A percentile compares a stretch with the other conserved stretches of the same genome.
phyloP scores from a whole-genome alignment of 306 rosid species.

The Malus orientalis region DNA sequence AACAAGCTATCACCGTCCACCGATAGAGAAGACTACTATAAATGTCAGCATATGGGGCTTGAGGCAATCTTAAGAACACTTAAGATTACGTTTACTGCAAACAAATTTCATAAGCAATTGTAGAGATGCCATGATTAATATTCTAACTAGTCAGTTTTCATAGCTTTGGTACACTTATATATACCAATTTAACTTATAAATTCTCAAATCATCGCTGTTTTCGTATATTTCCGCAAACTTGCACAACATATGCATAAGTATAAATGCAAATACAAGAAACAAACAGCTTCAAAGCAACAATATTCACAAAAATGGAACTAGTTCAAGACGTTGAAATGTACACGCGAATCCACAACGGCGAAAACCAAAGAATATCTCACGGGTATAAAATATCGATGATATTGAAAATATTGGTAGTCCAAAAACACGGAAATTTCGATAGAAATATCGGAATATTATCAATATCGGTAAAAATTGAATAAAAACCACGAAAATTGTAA shows the following conservation, averaged over 20 bases:
- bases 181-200: not conserved
- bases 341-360: not conserved
- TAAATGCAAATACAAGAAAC: too few relatives aligned
- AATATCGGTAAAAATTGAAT: too few relatives aligned
- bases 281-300: not conserved
- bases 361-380: not conserved
- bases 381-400: too few relatives aligned
- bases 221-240: not conserved
- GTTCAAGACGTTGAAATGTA: not conserved
- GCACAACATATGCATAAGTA: not conserved
- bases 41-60: not conserved
- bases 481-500: too few relatives aligned
- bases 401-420: too few relatives aligned
- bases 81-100: not conserved
- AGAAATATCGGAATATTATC: too few relatives aligned
- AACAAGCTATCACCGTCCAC: not conserved
- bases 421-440: too few relatives aligned
- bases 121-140: not conserved
- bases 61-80: not conserved
- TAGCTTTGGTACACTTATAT: not conserved
- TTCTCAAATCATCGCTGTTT: not conserved
- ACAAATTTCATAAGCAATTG: not conserved
- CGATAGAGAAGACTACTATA: not conserved
- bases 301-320: not conserved
- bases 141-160: not conserved